Percentiles rank a stretch among this genome's conserved stretches.
Evolutionary conservation across 208 protist species (phyloP).

Genomic region (Leishmania braziliensis): DNA sequence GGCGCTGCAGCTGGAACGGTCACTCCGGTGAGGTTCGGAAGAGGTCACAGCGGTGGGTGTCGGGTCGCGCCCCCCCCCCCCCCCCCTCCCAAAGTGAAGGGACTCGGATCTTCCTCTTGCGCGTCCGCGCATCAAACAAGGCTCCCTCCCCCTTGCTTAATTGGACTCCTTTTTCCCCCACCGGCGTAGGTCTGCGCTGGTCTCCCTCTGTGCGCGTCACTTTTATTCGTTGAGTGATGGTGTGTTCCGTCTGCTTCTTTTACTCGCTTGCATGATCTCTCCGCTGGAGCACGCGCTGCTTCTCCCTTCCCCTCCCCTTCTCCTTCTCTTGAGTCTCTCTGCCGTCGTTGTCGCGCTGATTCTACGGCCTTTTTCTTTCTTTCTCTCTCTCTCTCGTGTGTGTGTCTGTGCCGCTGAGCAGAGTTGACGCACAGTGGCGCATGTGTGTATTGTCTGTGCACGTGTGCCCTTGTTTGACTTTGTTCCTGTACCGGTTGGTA

Average conservation of each 20-base stretch:
- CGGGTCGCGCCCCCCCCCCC: neutral
- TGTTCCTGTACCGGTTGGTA: neutral
- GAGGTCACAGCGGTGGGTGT: neutral
- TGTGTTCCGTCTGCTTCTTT: neutral
- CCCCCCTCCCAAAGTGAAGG: neutral
- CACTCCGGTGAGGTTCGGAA: neutral
- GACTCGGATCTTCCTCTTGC: neutral
- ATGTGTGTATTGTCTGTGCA: neutral
- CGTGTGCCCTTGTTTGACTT: neutral
- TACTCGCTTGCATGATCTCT: neutral
- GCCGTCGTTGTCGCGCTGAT: neutral
- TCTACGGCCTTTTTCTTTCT: neutral
- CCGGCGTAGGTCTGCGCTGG: neutral
- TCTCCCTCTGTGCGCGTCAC: neutral
- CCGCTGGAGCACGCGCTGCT: neutral
- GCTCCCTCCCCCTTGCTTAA: neutral
- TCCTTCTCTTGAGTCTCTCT: neutral
- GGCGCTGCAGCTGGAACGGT: neutral
- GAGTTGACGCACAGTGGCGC: neutral
- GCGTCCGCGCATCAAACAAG: neutral
- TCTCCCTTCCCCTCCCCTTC: neutral
- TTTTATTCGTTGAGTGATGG: neutral
- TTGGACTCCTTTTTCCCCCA: neutral
- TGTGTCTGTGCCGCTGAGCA: neutral
- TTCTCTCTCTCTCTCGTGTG: neutral